Conservation (phyloP, 179 eudicot species). For the Beta lomatogona region DNA sequence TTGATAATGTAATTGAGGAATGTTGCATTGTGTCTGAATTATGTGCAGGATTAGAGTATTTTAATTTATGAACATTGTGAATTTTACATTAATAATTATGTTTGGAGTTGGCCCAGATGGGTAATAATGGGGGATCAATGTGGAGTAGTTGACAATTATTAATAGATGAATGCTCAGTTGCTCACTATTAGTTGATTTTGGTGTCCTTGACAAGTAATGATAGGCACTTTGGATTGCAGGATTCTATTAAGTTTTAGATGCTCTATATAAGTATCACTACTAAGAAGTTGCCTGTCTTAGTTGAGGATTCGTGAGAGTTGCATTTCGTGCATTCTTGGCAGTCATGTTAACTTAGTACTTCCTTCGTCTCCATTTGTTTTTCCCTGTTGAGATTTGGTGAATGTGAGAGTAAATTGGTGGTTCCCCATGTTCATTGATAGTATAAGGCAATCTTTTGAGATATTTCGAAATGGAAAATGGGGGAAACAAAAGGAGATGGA, state of each 20-base stretch:
- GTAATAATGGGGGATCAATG: neutral
- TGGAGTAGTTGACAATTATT: too few species aligned
- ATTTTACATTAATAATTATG: neutral
- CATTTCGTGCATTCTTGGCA: neutral
- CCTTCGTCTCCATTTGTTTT: too few species aligned
- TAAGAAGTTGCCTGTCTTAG: neutral
- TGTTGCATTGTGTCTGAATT: neutral
- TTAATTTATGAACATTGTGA: neutral
- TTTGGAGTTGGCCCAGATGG: neutral
- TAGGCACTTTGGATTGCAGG: neutral
- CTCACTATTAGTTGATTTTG: neutral
- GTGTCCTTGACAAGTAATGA: neutral
- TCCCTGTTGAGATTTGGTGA: too few species aligned
- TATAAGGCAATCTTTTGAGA: too few species aligned
- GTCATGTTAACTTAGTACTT: neutral
- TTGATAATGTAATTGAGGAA: too few species aligned
- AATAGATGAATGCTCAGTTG: neutral
- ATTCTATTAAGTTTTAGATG: neutral
- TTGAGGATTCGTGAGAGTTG: neutral
- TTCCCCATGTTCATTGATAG: too few species aligned
- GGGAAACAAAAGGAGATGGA: too few species aligned
- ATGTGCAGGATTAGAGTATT: neutral
- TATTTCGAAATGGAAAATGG: too few species aligned
- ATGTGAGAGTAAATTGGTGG: too few species aligned
- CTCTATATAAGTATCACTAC: too few species aligned